These are phyloP conservation scores for Solidago caesia DNA, from an alignment of 129 eudicot genomes.

Conservation along the genomic window DNA sequence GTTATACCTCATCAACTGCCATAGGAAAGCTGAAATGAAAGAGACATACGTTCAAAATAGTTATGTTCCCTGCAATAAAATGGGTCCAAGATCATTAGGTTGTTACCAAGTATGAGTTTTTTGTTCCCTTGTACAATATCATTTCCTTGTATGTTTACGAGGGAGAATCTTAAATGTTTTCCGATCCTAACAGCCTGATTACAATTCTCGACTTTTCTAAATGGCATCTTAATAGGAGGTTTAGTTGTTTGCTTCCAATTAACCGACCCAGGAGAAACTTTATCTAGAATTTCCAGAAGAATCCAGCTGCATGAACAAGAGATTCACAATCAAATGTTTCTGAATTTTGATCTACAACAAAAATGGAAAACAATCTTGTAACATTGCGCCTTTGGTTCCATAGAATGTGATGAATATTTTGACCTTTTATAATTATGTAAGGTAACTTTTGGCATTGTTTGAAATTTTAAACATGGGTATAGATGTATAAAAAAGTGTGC, in stretches of 20 bases:
- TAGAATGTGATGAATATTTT: neutral
- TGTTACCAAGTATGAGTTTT: conserved; percentile 90
- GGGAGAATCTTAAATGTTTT: conserved; percentile 74
- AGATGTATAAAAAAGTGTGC: neutral
- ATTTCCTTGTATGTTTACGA: conserved; percentile 86
- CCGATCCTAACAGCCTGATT: conserved; percentile 90
- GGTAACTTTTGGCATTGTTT: neutral
- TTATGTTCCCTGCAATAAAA: neutral
- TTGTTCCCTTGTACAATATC: conserved; percentile 95
- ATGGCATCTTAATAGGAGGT: conserved; percentile 99
- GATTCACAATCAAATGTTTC: conserved; percentile 31
- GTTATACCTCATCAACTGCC: conserved; percentile 95
- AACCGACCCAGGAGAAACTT: conserved; percentile 85
- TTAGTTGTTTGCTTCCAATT: conserved; percentile 89
- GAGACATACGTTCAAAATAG: neutral
- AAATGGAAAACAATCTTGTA: conserved; percentile 9
- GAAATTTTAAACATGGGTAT: neutral
- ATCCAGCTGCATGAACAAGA: conserved; percentile 71
- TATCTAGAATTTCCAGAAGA: conserved; percentile 86
- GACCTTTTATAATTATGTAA: neutral
- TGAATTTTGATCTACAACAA: conserved; percentile 17
- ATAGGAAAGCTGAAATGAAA: conserved; percentile 72
- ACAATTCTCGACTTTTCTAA: conserved; percentile 92
- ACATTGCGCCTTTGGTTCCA: conserved; percentile 8
- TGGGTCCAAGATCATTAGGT: conserved; percentile 3